Base-by-base conservation (phyloP, 2,329 filamentous ascomycete genomes). In the Alternaria brassicae region DNA sequence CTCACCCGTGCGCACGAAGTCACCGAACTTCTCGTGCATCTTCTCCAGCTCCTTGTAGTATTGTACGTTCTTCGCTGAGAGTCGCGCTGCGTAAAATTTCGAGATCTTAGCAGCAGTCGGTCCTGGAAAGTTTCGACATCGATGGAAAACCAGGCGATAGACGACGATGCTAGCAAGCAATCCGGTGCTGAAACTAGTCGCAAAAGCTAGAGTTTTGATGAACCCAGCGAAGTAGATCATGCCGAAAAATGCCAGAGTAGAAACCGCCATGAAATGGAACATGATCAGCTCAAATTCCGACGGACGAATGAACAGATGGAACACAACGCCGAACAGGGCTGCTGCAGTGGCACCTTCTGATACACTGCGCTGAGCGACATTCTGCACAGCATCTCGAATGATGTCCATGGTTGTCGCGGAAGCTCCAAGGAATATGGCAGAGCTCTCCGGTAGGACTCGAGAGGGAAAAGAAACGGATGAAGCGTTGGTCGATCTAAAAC, bases 1-100 rank as follows among this genome's bases (percentile, higher is more conserved):
- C 51, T 60, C 60, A 75, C 77, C 77, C 9, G 70, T 73, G 27
- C 74, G 70, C 6, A 78, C 70, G 60, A 76, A 71, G 41, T 77
- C 71, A 21, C 77, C 76, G 59, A 78, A 77, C 34, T 66, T 53
- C 0, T 60, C 45, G 53, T 78, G 76, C 55, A 77, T 55, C 36
- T 62, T 63, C 4, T 60, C 66, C 7, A 76, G 23, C 27, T 74
- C 69, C 36, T 71, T 66, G 55, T 73, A 68, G 50, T 75, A 77
- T 32, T 74, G 61, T 2, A 68, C 56, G 30, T 69, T 55, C 39
- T 72, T 72, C 21, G 71, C 71, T 6, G 65, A 58, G n/a, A 74
- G 58, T 6, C 54, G 56, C 1, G 71, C 65, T 13, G 65, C 66
- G 25, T 76, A 75, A 36, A 77, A 71, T 4, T 66, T 69, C 6